A percentile compares a stretch with the other conserved stretches of the same genome.
phyloP scores from a whole-genome alignment of 352 stramenopile species.

The Phytophthora megakarya region DNA sequence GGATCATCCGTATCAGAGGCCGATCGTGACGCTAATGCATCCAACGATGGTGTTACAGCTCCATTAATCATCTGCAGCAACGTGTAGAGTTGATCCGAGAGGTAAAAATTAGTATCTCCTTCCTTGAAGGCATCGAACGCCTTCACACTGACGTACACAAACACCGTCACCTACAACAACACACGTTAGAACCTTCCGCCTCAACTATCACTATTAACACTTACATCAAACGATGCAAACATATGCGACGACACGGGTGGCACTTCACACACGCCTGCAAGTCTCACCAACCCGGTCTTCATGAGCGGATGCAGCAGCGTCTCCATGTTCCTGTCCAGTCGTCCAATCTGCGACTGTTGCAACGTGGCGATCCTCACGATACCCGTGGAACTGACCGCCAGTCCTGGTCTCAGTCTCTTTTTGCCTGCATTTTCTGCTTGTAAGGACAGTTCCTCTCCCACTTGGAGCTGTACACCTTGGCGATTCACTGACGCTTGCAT shows the following conservation, averaged over 20 bases:
- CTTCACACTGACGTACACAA: conserved; percentile 61
- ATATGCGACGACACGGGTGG: conserved; percentile 52
- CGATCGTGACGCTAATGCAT: conserved; percentile 5
- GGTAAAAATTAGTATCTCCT: conserved; percentile 56
- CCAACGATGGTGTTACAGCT: conserved; percentile 16
- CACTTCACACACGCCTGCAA: conserved; percentile 55
- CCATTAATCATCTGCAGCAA: conserved; percentile 57
- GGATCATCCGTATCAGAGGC: conserved; percentile 13
- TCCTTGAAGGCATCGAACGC: conserved; percentile 75
- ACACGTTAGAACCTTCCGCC: background rate
- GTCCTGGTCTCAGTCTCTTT: conserved; percentile 54
- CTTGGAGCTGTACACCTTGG: conserved; percentile 38
- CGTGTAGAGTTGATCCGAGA: conserved; percentile 66
- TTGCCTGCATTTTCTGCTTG: conserved; percentile 75
- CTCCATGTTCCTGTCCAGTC: conserved; percentile 67
- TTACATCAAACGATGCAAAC: conserved; percentile 73
- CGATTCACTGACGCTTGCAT: conserved; percentile 61
- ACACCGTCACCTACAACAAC: conserved; percentile 44
- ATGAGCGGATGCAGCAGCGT: conserved; percentile 65
- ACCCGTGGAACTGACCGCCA: conserved; percentile 17
- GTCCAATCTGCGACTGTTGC: conserved; percentile 55
- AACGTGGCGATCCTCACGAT: conserved; percentile 64
- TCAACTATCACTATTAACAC: background rate
- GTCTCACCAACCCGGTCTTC: conserved; percentile 54
- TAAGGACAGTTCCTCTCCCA: conserved; percentile 58